Evolutionary conservation across 257 asterid species (phyloP).

Genomic region (Lycium barbarum): DNA sequence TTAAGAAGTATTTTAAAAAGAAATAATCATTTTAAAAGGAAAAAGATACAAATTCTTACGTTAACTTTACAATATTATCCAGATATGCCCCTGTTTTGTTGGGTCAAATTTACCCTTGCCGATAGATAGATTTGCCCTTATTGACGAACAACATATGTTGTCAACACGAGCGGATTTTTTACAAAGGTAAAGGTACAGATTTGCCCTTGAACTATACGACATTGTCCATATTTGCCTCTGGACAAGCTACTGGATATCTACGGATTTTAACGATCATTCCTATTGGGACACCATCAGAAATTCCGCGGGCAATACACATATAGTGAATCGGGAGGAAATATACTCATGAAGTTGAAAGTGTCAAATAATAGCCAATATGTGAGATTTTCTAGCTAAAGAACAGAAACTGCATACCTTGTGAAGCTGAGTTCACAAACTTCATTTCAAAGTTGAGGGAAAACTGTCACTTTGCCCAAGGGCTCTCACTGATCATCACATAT

Average conservation of each 20-base stretch:
- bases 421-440: constrained; percentile 1
- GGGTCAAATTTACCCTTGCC: not conserved
- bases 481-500: not conserved
- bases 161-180: not conserved
- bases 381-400: not conserved
- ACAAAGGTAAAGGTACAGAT: not conserved
- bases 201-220: not conserved
- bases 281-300: not conserved
- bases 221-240: not conserved
- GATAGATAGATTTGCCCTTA: not conserved
- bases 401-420: not conserved
- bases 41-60: too few relatives aligned
- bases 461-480: not conserved
- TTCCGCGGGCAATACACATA: not conserved
- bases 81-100: too few relatives aligned
- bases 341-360: not conserved
- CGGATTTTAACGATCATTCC: too few relatives aligned
- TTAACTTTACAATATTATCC: not conserved
- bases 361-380: not conserved
- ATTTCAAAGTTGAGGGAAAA: not conserved
- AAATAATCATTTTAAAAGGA: not conserved
- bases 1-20: not conserved
- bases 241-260: not conserved
- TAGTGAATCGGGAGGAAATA: too few relatives aligned
- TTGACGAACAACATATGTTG: not conserved